phyloP scores from a whole-genome alignment of 169 alveolate species.

The Neospora caninum region DNA sequence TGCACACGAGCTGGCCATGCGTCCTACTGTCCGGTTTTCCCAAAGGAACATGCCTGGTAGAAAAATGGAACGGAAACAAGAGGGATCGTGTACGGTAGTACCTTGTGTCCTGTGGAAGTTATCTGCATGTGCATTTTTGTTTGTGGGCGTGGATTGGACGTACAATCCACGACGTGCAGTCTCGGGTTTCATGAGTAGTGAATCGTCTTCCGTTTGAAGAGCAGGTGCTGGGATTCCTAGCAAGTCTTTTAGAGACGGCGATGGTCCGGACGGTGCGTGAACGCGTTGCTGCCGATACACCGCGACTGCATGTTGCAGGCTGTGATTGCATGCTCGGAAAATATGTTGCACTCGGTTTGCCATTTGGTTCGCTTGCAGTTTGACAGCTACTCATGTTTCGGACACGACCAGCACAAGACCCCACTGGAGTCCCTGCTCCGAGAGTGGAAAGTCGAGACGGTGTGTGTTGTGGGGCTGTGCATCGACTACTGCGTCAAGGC shows the following conservation, averaged over 20 bases:
- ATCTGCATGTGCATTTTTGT: neutral
- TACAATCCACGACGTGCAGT: too few relatives aligned
- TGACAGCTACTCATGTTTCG: slow-evolving; percentile 58
- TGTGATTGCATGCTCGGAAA: neutral
- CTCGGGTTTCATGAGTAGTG: too few relatives aligned
- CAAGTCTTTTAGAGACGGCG: too few relatives aligned
- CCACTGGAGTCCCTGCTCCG: slow-evolving; percentile 25
- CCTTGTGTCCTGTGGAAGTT: too few relatives aligned
- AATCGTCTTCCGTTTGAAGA: too few relatives aligned
- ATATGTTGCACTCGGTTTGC: neutral
- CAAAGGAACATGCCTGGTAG: neutral
- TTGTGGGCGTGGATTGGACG: too few relatives aligned
- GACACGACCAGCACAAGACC: slow-evolving; percentile 22
- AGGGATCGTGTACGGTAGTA: too few relatives aligned
- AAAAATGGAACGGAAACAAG: neutral
- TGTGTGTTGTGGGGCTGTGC: slow-evolving; percentile 51
- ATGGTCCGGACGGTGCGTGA: too few relatives aligned
- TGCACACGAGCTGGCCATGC: neutral
- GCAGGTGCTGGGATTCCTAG: too few relatives aligned
- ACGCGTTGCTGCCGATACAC: too few relatives aligned
- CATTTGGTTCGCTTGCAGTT: neutral
- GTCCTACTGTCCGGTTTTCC: neutral
- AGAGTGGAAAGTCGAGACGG: slow-evolving; percentile 11
- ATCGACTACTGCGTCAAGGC: slow-evolving; percentile 57
- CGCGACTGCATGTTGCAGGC: too few relatives aligned